Evolutionary conservation across 2,329 filamentous ascomycete genomes (phyloP), one percentile per base, ranked within the genome.

Genomic region (Plectosphaerella cucumerina): DNA sequence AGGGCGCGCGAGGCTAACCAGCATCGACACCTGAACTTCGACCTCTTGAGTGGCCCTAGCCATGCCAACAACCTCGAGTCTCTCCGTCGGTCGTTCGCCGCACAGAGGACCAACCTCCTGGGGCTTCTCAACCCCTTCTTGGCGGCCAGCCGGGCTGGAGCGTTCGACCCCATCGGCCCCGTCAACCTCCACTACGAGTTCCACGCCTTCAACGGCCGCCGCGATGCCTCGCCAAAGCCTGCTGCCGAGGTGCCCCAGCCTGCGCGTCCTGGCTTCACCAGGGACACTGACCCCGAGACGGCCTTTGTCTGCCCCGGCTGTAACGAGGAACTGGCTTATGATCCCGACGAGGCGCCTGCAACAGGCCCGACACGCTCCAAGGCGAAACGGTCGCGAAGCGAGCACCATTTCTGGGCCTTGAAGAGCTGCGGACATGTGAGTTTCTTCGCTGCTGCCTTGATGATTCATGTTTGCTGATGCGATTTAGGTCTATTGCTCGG

Each of bases 351-450:
- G 37, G 60, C 62, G 22, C 48, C 55, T 56, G 18, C 62, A 63
- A 10, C 47, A 4, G 35, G 33, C 8, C 34, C 47, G 9, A 5
- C 64, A 67, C 0, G 70, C 54, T 60, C 67, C 56, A 10, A 68
- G 71, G 17, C 77, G 71, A 37, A 84, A 78, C 59, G 65, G 33
- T 72, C 76, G 18, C 69, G 73, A 6, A 78, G 76, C 20, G 91
- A 96, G 68, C 85, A 89, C 63, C 88, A 96, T 61, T 93, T 97
- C 55, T 97, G 92, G 91, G 87, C 94, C 1, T 78, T 94, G 34
- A 96, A 92, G 69, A 80, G 80, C 48, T 99, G 94, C 66, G 94
- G 94, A 57, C 94, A 99, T 72, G 94, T 97, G 79, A 63, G 77
- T 66, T 23, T 51, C 20, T 59, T 43, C 12, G 37, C 10, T 15